These are phyloP conservation scores for Mycocentrospora acerina DNA, from an alignment of 2,329 filamentous ascomycete species.

Conservation along the genomic window DNA sequence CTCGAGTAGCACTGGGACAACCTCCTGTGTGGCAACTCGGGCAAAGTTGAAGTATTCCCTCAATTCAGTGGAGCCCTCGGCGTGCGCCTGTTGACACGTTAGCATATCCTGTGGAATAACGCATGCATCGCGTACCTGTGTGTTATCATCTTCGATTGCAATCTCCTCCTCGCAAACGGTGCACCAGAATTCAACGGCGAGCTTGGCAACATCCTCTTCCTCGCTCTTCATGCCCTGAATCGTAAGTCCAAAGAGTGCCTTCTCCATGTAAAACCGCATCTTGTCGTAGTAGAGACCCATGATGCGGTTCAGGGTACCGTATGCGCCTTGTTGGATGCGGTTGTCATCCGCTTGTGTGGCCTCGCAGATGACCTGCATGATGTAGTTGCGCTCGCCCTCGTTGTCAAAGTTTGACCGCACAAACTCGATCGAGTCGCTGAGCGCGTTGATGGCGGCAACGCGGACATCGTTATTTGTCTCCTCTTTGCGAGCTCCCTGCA, in stretches of 20 bases:
- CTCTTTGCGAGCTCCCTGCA: constrained; percentile 96
- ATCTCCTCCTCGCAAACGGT: constrained; percentile 99
- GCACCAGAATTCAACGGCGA: constrained; percentile 99
- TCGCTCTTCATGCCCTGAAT: constrained; percentile 98
- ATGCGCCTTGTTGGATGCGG: constrained; percentile 92
- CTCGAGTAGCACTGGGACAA: constrained; percentile 85
- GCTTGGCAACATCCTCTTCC: constrained; percentile 96
- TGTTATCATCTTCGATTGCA: constrained; percentile 95
- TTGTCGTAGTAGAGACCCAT: constrained; percentile 99
- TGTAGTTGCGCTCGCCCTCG: constrained; percentile 98
- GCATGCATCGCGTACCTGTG: constrained; percentile 56
- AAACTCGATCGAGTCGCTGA: constrained; percentile 96
- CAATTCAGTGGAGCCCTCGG: constrained; percentile 78
- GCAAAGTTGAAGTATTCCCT: constrained; percentile 96
- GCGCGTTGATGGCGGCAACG: constrained; percentile 86
- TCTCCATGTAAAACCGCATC: constrained; percentile 99
- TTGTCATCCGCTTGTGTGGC: constrained; percentile 91
- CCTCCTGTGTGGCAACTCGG: constrained; percentile 86
- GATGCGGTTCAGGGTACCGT: constrained; percentile 96
- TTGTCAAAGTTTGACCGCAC: constrained; percentile 98
- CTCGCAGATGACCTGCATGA: constrained; percentile 99
- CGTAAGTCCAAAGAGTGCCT: constrained; percentile 94
- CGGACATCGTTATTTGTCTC: constrained; percentile 90
- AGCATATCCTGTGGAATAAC: neutral
- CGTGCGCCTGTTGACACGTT: constrained; percentile 48